phyloP scores from a whole-genome alignment of 163 green algal genomes.

The Chlorella variabilis region DNA sequence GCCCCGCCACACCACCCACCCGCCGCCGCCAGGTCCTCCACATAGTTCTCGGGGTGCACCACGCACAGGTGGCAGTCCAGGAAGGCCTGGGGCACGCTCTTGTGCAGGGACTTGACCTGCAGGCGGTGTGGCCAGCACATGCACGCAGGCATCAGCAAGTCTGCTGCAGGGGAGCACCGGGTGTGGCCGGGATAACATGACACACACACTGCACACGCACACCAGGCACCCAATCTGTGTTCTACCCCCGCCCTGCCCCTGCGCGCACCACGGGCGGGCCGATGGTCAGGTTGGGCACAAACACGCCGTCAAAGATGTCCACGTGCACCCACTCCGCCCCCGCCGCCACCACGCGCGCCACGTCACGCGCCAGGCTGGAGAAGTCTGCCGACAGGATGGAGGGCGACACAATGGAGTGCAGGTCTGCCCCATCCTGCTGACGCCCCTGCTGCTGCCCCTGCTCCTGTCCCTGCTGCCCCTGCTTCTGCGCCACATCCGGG shows the following conservation, averaged over 20 bases:
- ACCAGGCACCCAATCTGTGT: neutral
- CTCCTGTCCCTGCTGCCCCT: neutral
- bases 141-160: too few relatives aligned
- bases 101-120: constrained; percentile 74
- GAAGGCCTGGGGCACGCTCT: constrained; percentile 71
- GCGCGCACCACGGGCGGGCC: constrained; percentile 67
- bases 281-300: constrained; percentile 89
- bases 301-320: constrained; percentile 78
- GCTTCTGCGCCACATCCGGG: too few relatives aligned
- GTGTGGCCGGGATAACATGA: too few relatives aligned
- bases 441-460: neutral
- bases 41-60: constrained; percentile 26
- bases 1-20: too few relatives aligned
- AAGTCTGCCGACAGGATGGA: constrained; percentile 89
- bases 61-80: constrained; percentile 91
- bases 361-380: constrained; percentile 70
- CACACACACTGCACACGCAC: neutral
- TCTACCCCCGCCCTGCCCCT: constrained; percentile 8
- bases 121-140: constrained; percentile 47
- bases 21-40: constrained; percentile 57
- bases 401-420: constrained; percentile 78
- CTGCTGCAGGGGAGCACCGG: too few relatives aligned
- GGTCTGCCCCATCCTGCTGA: constrained; percentile 33
- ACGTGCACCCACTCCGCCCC: constrained; percentile 81
- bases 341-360: constrained; percentile 47